phyloP scores from a whole-genome alignment of 2,329 filamentous ascomycete genomes.

The Colletotrichum plurivorum region DNA sequence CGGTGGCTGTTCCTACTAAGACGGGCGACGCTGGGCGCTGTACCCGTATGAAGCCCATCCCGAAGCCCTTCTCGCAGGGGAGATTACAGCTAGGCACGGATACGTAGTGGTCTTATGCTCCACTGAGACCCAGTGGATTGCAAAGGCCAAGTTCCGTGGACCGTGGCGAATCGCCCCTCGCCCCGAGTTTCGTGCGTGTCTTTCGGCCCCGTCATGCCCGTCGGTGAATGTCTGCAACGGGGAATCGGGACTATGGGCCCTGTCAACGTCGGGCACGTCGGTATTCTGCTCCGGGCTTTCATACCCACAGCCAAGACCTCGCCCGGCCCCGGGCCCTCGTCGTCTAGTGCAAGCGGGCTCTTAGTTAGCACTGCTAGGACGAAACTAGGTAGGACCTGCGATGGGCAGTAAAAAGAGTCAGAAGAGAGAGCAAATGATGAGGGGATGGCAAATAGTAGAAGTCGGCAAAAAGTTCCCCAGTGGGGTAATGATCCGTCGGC shows the following conservation, averaged over 20 bases:
- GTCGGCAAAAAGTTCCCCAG: too few species aligned
- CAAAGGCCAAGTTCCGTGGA: constrained; percentile 32
- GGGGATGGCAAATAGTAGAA: too few species aligned
- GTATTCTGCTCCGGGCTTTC: constrained; percentile 31
- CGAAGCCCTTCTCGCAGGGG: constrained; percentile 1
- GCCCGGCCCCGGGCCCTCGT: neutral
- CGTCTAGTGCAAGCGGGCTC: neutral
- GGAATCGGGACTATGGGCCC: neutral
- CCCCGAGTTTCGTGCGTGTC: constrained; percentile 15
- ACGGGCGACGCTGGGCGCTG: neutral
- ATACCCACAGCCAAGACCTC: neutral
- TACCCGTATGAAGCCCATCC: neutral
- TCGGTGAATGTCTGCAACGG: constrained; percentile 36
- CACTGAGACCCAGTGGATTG: constrained; percentile 26
- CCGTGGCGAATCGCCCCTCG: constrained; percentile 27
- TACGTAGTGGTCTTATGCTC: constrained; percentile 26
- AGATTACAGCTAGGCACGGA: constrained; percentile 16
- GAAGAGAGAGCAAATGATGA: too few species aligned
- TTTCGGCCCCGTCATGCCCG: constrained; percentile 31
- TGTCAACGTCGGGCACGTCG: constrained; percentile 31
- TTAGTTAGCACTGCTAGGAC: neutral
- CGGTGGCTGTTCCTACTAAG: neutral
- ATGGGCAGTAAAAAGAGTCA: too few species aligned
- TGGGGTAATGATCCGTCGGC: too few species aligned
- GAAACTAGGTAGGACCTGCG: neutral